Base-by-base conservation (phyloP, 1,139 yeast species). In the Yamadazyma atlantica region DNA sequence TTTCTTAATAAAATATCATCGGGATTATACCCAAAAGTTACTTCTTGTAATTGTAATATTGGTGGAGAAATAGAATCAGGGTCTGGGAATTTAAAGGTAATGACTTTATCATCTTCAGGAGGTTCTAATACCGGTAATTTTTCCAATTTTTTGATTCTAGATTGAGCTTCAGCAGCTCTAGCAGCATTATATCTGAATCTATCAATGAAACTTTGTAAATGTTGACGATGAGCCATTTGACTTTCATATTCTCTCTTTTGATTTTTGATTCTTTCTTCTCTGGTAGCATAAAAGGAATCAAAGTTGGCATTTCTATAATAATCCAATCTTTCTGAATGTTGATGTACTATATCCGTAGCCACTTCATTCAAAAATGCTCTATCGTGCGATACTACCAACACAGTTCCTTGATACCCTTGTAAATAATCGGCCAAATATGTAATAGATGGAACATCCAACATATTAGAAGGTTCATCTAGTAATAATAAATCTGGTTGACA, bases 401-500 rank as follows among this genome's bases (percentile, higher is more conserved):
- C 95, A 0, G 98, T 92, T 0, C 96, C 79, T 41, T 95, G 90
- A 59, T 92, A 92, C 9, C 86, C 73, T 58, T 88, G 96, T 51
- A 92, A 70, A 59, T 92, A 92, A 51, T 85, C 80, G 9, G 97
- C 94, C 58, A 92, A 75, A 59, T 81, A 92, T 2, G 97, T 92
- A 59, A 92, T 88, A 37, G 97, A 90, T 23, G 98, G 98, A 63
- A 92, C 97, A 78, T 92, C 98, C 95, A 92, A 85, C 97, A 90
- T 92, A 83, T 92, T 92, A 49, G 98, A 90, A 55, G 98, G 98
- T 76, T 92, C 98, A 78, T 92, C 98, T 49, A 92, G 75, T 56
- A 92, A 70, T 50, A 92, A 73, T 49, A 92, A 73, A 62, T 94
- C 98, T 0, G 98, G 98, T 60, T 87, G 85, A 75, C 97, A 92